Base-by-base conservation (phyloP, 2,329 filamentous ascomycete genomes). In the Dactylonectria macrodidyma region DNA sequence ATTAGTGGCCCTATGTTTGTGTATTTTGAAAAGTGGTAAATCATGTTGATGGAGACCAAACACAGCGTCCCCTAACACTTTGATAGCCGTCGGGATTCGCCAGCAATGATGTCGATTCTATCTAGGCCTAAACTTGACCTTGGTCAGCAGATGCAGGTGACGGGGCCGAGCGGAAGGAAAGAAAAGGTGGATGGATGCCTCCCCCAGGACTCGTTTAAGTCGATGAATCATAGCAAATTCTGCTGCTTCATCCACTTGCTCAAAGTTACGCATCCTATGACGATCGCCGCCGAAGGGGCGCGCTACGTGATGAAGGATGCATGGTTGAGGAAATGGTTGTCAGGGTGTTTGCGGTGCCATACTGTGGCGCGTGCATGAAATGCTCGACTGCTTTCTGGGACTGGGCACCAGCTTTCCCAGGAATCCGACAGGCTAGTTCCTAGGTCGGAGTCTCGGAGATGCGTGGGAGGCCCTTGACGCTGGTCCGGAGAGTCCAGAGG, bases 201-300 rank as follows among this genome's bases (percentile, higher is more conserved):
- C 38, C 38, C 41, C 34, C 50, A 41, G 41, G 34, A 65, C 65
- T 52, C 46, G 46, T 48, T 44, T 51, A 46, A 55, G 52, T 57
- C 47, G 47, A 66, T 62, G 54, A 66, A 65, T 65, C 57, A 65
- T 62, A 54, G 58, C 50, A 36, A 62, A 44, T 41, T 52, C 52
- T 47, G 59, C 44, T 46, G 41, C 41, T 55, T 65, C 46, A 52
- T 54, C 59, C 57, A 41, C 62, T 54, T 61, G 33, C 36, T 36
- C 48, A 56, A 30, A 30, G 34, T 56, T 50, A 11, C 51, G 14
- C 51, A 54, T 59, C 48, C 19, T 36, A 63, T 66, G 66, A 33
- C 59, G 66, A 66, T 66, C 66, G 41, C 50, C n/a, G 10, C 55
- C 62, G 44, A 61, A 61, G 57, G 65, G 61, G 61, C 47, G 50